Percentiles rank a stretch among this genome's conserved stretches.
Evolutionary conservation across 148 eudicot genomes (phyloP).

Genomic region (Rhododendron kiyosumense): DNA sequence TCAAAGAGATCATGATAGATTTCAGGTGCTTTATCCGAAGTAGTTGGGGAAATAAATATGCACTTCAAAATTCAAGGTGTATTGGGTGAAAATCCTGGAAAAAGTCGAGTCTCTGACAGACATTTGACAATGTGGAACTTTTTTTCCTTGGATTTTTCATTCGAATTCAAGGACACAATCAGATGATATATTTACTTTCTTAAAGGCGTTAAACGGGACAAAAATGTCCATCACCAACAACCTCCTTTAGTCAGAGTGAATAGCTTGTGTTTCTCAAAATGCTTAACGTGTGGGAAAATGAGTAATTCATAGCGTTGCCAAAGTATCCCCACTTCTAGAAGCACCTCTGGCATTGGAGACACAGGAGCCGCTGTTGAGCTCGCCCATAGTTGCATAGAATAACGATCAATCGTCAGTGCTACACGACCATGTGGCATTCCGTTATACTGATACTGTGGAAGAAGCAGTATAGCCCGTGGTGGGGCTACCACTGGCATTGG

Average conservation of each 20-base stretch:
- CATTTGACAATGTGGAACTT: neutral
- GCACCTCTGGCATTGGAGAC: too few relatives aligned
- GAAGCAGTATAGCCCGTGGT: constrained; percentile 13
- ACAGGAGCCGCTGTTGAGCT: too few relatives aligned
- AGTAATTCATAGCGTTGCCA: too few relatives aligned
- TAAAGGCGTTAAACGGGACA: too few relatives aligned
- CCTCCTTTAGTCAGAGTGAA: too few relatives aligned
- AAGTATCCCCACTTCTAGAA: too few relatives aligned
- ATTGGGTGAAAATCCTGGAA: neutral
- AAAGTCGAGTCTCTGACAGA: neutral
- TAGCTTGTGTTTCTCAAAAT: too few relatives aligned
- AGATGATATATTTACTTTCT: neutral
- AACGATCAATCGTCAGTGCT: neutral
- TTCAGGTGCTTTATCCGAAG: neutral
- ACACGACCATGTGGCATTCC: constrained; percentile 4
- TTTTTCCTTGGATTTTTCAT: neutral
- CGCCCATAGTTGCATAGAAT: neutral
- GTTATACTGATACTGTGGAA: constrained; percentile 18
- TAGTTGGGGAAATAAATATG: neutral
- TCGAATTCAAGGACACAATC: neutral
- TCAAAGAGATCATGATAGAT: neutral
- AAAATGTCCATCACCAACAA: too few relatives aligned
- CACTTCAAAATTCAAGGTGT: neutral
- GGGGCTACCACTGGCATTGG: constrained; percentile 3
- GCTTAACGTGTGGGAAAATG: too few relatives aligned